Evolutionary conservation across 2,329 filamentous ascomycete species (phyloP).

Genomic region (Alternaria burnsii): DNA sequence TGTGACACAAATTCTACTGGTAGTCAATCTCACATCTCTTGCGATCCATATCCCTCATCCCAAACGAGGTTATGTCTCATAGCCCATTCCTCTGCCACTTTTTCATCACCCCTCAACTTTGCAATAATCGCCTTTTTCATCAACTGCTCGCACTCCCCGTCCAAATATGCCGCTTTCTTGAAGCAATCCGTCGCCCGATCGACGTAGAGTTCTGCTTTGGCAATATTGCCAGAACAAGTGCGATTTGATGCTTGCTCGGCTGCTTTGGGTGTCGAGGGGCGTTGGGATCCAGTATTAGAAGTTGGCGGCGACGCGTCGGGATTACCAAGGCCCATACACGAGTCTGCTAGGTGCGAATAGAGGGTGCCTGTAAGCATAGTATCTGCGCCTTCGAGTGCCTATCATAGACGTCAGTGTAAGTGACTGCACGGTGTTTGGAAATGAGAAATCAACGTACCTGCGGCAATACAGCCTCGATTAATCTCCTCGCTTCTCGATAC

Average conservation of each 20-base stretch:
- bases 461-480: conserved; percentile 76
- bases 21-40: not conserved
- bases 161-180: conserved; percentile 71
- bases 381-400: conserved; percentile 72
- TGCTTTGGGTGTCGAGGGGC: conserved; percentile 2
- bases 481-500: conserved; percentile 69
- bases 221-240: conserved; percentile 32
- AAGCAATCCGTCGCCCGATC: conserved; percentile 58
- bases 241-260: conserved; percentile 19
- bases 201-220: conserved; percentile 46
- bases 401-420: conserved; percentile 1
- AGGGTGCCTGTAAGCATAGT: conserved; percentile 69
- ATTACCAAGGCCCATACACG: conserved; percentile 79
- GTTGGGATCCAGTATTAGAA: not conserved
- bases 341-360: conserved; percentile 77
- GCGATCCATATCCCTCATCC: conserved; percentile 33
- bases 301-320: conserved; percentile 26
- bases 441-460: conserved; percentile 59
- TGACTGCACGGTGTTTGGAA: no score
- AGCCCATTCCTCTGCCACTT: conserved; percentile 48
- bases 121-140: conserved; percentile 83
- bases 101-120: conserved; percentile 64
- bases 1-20: conserved; percentile 5
- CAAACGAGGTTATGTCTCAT: conserved; percentile 48
- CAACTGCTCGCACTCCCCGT: conserved; percentile 79